A percentile compares a stretch with the other conserved stretches of the same genome.
phyloP scores from a whole-genome alignment of 495 filamentous ascomycete species.

The Aspergillus steynii region DNA sequence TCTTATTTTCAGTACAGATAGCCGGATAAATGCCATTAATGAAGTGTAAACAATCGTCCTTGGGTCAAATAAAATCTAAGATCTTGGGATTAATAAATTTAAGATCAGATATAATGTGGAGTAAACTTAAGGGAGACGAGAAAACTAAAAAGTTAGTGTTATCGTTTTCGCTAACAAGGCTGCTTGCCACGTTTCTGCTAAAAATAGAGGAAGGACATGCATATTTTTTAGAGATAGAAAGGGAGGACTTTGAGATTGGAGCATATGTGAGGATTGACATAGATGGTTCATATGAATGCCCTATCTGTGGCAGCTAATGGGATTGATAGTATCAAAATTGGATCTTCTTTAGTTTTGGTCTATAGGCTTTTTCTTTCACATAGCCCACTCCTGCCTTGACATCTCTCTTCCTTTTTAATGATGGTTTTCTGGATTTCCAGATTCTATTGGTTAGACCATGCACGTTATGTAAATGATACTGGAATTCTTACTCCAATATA shows the following conservation, averaged over 20 bases:
- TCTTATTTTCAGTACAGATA: too few relatives aligned
- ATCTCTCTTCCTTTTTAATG: slow-evolving; percentile 7
- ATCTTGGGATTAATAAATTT: too few relatives aligned
- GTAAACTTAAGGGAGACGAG: slow-evolving; percentile 1
- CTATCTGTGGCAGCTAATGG: slow-evolving; percentile 1
- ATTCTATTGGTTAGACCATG: slow-evolving; percentile 1
- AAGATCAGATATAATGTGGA: not conserved
- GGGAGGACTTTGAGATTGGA: not conserved
- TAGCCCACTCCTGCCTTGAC: not conserved
- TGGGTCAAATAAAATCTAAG: too few relatives aligned
- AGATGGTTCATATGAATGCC: not conserved
- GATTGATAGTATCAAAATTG: slow-evolving; percentile 6
- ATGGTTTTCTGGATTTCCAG: slow-evolving; percentile 5
- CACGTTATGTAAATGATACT: slow-evolving; percentile 6
- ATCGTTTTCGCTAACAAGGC: not conserved
- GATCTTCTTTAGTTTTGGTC: slow-evolving; percentile 8
- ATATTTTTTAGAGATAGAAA: not conserved
- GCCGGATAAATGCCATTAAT: too few relatives aligned
- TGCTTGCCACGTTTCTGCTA: not conserved
- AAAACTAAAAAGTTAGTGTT: not conserved
- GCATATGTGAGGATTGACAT: not conserved
- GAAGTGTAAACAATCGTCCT: too few relatives aligned
- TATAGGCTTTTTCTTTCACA: not conserved
- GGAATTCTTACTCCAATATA: not conserved
- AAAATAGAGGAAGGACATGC: not conserved